Conservation (phyloP, 768 basidiomycete species). For the Tulasnella sp. region DNA sequence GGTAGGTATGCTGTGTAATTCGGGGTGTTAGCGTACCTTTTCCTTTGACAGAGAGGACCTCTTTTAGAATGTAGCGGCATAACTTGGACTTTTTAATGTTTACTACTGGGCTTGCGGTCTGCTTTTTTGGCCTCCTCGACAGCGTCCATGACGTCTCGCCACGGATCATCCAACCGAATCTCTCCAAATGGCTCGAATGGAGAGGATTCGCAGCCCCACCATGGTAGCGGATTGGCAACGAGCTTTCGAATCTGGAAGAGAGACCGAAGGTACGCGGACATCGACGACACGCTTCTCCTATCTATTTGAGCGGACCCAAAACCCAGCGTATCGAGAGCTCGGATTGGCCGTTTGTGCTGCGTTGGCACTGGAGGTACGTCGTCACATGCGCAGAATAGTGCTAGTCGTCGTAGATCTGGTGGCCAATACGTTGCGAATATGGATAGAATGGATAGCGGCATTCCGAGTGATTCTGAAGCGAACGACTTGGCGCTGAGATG, state of each 20-base stretch:
- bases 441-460: neutral
- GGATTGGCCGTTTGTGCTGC: neutral
- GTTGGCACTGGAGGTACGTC: neutral
- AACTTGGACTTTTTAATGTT: neutral
- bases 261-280: neutral
- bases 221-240: neutral
- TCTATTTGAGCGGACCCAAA: neutral
- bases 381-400: neutral
- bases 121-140: neutral
- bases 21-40: neutral
- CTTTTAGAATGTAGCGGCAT: neutral
- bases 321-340: neutral
- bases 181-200: neutral
- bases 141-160: neutral
- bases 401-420: neutral
- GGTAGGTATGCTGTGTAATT: neutral
- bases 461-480: neutral
- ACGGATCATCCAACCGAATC: neutral
- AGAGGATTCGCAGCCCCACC: slow-evolving; percentile 3
- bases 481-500: slow-evolving; percentile 4
- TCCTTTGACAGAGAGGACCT: no score
- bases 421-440: neutral
- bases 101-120: neutral
- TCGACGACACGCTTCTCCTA: neutral
- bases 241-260: neutral